phyloP scores from a whole-genome alignment of 768 basidiomycete genomes.

The Lactifluus hygrophoroides region DNA sequence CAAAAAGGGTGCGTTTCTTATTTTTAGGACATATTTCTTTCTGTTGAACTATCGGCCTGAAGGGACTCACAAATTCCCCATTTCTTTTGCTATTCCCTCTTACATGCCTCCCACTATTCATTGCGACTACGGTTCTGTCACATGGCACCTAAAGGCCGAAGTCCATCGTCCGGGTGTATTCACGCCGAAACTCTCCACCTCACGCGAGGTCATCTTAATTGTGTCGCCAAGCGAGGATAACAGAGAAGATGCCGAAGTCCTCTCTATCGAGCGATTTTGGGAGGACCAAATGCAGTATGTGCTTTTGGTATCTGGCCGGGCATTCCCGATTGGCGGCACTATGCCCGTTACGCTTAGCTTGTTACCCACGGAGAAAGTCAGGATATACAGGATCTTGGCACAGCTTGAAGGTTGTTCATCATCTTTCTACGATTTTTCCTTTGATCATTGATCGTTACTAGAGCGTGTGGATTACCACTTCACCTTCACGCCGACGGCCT shows the following conservation, averaged over 20 bases:
- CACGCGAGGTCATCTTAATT: constrained; percentile 67
- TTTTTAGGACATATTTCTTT: not conserved
- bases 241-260: constrained; percentile 69
- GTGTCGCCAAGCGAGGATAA: constrained; percentile 74
- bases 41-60: not conserved
- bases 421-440: not conserved
- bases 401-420: constrained; percentile 64
- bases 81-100: constrained; percentile 80
- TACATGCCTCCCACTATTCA: constrained; percentile 69
- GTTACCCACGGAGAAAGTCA: constrained; percentile 77
- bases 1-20: constrained; percentile 52
- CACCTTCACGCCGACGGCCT: constrained; percentile 55
- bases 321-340: constrained; percentile 75
- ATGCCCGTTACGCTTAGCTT: constrained; percentile 75
- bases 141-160: constrained; percentile 72
- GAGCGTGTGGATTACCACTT: constrained; percentile 87
- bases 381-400: constrained; percentile 63
- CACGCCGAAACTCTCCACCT: constrained; percentile 57
- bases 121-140: constrained; percentile 67
- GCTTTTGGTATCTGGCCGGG: constrained; percentile 63
- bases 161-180: constrained; percentile 82
- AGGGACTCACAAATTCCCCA: constrained; percentile 97
- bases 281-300: constrained; percentile 80
- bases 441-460: constrained; percentile 26
- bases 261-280: constrained; percentile 86